Evolutionary conservation across 176 grass and related monocot genomes (phyloP).

Genomic region (Canna indica): DNA sequence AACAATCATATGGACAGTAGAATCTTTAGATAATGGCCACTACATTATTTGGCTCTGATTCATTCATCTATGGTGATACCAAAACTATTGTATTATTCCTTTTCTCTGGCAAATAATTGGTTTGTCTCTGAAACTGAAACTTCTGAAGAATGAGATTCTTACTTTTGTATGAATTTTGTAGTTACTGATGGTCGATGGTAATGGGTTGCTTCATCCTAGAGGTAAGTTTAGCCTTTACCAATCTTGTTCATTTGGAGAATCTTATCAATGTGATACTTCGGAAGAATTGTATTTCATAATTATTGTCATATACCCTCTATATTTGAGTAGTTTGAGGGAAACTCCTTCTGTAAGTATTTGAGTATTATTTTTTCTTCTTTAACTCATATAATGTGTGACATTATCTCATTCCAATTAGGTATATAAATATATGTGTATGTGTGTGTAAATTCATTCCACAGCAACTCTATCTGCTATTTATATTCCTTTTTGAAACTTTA

Average conservation of each 20-base stretch:
- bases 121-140: background rate
- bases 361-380: too few species aligned
- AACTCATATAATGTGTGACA: background rate
- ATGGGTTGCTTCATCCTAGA: slow-evolving; percentile 91
- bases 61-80: too few species aligned
- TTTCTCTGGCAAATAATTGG: background rate
- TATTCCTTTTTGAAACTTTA: slow-evolving; percentile 9
- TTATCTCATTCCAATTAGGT: background rate
- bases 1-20: too few species aligned
- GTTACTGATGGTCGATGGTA: slow-evolving; percentile 96
- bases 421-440: too few species aligned
- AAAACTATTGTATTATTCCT: background rate
- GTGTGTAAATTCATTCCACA: background rate
- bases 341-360: too few species aligned
- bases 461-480: background rate
- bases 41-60: too few species aligned
- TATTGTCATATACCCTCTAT: too few species aligned
- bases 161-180: slow-evolving; percentile 11
- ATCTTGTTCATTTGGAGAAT: background rate
- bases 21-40: too few species aligned
- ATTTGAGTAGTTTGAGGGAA: background rate
- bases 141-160: background rate
- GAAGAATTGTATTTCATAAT: background rate
- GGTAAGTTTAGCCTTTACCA: slow-evolving; percentile 23
- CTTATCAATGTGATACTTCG: background rate